Evolutionary conservation across 1,139 yeast genomes (phyloP), one percentile per base, ranked within the genome.

Genomic region (Pichia kudriavzevii): DNA sequence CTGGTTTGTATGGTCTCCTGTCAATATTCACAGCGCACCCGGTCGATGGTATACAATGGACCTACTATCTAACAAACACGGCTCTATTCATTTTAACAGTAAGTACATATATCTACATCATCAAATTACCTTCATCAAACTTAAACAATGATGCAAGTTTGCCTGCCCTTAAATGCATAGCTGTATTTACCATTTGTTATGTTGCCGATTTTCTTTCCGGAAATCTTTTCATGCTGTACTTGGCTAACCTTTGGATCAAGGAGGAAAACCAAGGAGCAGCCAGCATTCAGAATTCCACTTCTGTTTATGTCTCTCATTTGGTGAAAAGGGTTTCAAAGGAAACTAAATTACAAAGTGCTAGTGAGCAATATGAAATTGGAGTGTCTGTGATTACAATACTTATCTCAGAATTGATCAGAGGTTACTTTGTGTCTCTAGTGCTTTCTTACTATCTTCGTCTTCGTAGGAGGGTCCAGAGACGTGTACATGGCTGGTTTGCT

Each of bases 11-110:
- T 58, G 98, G 97, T 20, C 65, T 88, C 27, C 64, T 88, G 23
- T 87, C 97, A 1, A 60, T 91, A 28, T 71, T 91, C 52, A 88
- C 96, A 0, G 93, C 95, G 2, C 95, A 87, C 52, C 94, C 93
- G 2, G 68, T 88, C 40, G 79, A 78, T 44, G 74, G 77, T 43
- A 65, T 81, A 65, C 96, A 91, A 55, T 83, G 95, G 94, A 47
- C 81, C 2, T 75, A 80, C 49, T 85, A 88, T 58, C 53, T 79
- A 25, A 59, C 79, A 46, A 79, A 94, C 4, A 63, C 84, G 13
- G 9, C 34, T 6, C 29, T 33, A 4, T 17, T 39, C 12, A 16
- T 28, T 7, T 13, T 31, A 5, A 39, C 40, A 2, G 17, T 28
- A 5, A 17, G 28, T 14, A 28, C 33, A 11, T 39, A 33, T 21